Conservation (phyloP, 768 basidiomycete genomes). For the Cubamyces lactineus region DNA sequence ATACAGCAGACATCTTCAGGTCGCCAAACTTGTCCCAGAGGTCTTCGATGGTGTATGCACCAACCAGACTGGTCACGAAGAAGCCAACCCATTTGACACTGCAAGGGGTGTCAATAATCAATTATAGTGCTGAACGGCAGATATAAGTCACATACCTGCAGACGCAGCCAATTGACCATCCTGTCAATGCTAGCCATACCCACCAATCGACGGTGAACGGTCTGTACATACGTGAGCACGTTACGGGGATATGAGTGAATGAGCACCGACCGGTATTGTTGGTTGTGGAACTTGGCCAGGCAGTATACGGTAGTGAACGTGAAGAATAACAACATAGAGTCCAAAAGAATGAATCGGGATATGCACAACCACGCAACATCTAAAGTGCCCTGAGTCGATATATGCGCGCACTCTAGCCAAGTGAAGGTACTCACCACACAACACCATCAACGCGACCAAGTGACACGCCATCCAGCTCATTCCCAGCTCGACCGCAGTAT, state of each 20-base stretch:
- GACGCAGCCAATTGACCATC: slow-evolving; percentile 94
- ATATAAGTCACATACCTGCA: slow-evolving; percentile 58
- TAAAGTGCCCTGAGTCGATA: slow-evolving; percentile 34
- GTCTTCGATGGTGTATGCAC: slow-evolving; percentile 95
- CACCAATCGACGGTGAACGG: slow-evolving; percentile 98
- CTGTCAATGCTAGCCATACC: slow-evolving; percentile 92
- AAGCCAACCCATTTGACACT: slow-evolving; percentile 97
- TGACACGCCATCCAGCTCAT: slow-evolving; percentile 91
- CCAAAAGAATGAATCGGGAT: slow-evolving; percentile 95
- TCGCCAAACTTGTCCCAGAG: slow-evolving; percentile 99
- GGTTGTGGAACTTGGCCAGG: slow-evolving; percentile 95
- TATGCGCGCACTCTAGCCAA: slow-evolving; percentile 1
- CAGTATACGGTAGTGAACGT: slow-evolving; percentile 97
- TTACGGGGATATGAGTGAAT: slow-evolving; percentile 1
- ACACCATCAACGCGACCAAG: slow-evolving; percentile 90
- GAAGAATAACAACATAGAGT: slow-evolving; percentile 99
- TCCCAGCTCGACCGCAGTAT: slow-evolving; percentile 91
- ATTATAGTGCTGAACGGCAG: background rate
- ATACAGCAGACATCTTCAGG: slow-evolving; percentile 84
- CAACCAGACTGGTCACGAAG: slow-evolving; percentile 93
- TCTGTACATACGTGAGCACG: slow-evolving; percentile 43
- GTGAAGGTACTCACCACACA: slow-evolving; percentile 64
- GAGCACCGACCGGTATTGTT: slow-evolving; percentile 80
- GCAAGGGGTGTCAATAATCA: background rate
- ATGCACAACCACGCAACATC: slow-evolving; percentile 98